Evolutionary conservation across 2,329 filamentous ascomycete genomes (phyloP).

Genomic region (Diplodia seriata): DNA sequence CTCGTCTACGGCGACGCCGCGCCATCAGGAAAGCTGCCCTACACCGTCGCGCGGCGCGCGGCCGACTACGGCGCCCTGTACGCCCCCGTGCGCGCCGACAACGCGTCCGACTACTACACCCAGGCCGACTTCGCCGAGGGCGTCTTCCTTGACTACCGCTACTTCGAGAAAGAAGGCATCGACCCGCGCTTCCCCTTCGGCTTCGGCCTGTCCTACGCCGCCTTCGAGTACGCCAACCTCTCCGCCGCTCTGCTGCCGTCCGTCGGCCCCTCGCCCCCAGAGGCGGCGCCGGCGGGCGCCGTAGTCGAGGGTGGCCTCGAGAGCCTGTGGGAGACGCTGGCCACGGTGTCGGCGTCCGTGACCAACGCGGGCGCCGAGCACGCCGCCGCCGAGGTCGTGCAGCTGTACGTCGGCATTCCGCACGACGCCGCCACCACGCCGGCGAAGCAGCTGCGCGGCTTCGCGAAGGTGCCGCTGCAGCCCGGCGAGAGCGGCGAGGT

Average conservation of each 20-base stretch:
- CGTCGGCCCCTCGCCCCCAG: constrained; percentile 40
- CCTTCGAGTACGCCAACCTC: constrained; percentile 50
- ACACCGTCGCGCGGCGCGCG: constrained; percentile 46
- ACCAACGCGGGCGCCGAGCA: constrained; percentile 45
- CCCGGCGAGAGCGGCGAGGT: constrained; percentile 42
- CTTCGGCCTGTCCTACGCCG: constrained; percentile 50
- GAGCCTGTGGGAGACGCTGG: constrained; percentile 45
- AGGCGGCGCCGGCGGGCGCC: constrained; percentile 12
- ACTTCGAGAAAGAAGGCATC: constrained; percentile 53
- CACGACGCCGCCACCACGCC: constrained; percentile 39
- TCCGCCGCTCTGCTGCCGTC: constrained; percentile 39
- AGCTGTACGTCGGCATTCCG: constrained; percentile 49
- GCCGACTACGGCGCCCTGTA: constrained; percentile 58
- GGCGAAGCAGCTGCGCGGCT: constrained; percentile 48
- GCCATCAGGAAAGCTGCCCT: constrained; percentile 65
- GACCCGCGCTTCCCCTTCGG: constrained; percentile 45
- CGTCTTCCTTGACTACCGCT: constrained; percentile 61
- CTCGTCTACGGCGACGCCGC: constrained; percentile 66
- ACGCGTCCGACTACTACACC: constrained; percentile 56
- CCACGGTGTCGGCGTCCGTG: constrained; percentile 45
- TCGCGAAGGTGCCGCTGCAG: constrained; percentile 45
- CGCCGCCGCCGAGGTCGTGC: constrained; percentile 47
- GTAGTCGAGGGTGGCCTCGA: background rate
- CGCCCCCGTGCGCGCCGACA: constrained; percentile 59
- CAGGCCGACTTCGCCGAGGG: constrained; percentile 61